These are phyloP conservation scores for Colletotrichum paranaense DNA, from an alignment of 2,329 filamentous ascomycete species.

Conservation along the genomic window DNA sequence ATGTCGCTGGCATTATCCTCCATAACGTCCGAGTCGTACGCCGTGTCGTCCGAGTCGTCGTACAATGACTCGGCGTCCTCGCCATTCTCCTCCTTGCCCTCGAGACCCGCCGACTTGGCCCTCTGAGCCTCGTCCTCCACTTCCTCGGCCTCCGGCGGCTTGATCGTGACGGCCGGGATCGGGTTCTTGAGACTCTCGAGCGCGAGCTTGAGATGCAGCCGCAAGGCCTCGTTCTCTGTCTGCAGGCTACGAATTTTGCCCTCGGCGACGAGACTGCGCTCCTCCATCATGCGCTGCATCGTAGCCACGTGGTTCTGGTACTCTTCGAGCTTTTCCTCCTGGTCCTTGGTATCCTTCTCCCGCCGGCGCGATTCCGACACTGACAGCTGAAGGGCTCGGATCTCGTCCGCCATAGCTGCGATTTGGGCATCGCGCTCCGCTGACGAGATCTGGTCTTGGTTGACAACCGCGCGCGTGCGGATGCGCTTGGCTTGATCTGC, in stretches of 20 bases:
- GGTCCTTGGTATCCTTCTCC: constrained; percentile 81
- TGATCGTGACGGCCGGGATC: constrained; percentile 72
- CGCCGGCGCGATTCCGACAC: constrained; percentile 73
- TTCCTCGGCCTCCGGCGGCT: constrained; percentile 30
- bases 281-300: constrained; percentile 97
- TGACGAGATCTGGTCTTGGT: constrained; percentile 92
- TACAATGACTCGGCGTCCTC: constrained; percentile 63
- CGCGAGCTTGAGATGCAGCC: constrained; percentile 88
- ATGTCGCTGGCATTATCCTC: constrained; percentile 71
- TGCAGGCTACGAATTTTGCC: constrained; percentile 92
- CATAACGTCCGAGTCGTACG: constrained; percentile 55
- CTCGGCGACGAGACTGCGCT: constrained; percentile 88
- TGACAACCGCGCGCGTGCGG: constrained; percentile 92
- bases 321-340: constrained; percentile 89
- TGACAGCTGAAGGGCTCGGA: constrained; percentile 84
- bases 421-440: constrained; percentile 97
- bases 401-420: constrained; percentile 93
- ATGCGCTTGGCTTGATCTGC: constrained; percentile 98
- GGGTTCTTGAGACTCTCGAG: constrained; percentile 91
- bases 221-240: constrained; percentile 89
- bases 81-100: constrained; percentile 67
- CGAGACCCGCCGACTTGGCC: constrained; percentile 33
- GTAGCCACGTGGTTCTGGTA: constrained; percentile 91
- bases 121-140: constrained; percentile 12
- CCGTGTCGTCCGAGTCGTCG: constrained; percentile 57